Evolutionary conservation across 768 basidiomycete species (phyloP).

Genomic region (Boletus sp.): DNA sequence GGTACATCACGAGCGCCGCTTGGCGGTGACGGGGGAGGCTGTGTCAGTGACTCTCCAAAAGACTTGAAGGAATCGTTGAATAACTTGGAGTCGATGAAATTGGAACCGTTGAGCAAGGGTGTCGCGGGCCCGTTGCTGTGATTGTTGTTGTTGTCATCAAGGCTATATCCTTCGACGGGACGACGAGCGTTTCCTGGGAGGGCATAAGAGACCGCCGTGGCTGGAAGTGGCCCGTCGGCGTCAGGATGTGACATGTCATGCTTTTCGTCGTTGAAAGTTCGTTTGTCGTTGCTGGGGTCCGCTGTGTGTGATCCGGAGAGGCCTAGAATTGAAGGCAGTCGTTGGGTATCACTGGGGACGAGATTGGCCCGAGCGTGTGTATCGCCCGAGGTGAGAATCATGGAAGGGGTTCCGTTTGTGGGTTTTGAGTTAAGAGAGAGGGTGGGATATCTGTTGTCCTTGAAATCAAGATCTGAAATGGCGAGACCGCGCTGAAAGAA

Average conservation of each 20-base stretch:
- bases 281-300: slow-evolving; percentile 22
- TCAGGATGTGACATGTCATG: slow-evolving; percentile 17
- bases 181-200: slow-evolving; percentile 45
- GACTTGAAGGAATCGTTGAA: slow-evolving; percentile 34
- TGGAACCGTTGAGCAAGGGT: slow-evolving; percentile 27
- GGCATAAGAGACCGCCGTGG: slow-evolving; percentile 43
- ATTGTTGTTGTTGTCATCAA: slow-evolving; percentile 40
- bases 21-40: slow-evolving; percentile 25
- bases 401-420: slow-evolving; percentile 26
- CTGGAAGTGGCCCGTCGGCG: slow-evolving; percentile 22
- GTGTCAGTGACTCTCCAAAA: slow-evolving; percentile 27
- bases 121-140: slow-evolving; percentile 17
- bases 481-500: slow-evolving; percentile 53
- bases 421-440: slow-evolving; percentile 27
- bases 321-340: slow-evolving; percentile 12
- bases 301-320: slow-evolving; percentile 13
- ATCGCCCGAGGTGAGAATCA: slow-evolving; percentile 31
- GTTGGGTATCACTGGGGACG: slow-evolving; percentile 13
- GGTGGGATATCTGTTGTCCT: slow-evolving; percentile 59
- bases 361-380: slow-evolving; percentile 23
- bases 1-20: slow-evolving; percentile 26
- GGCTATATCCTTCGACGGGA: slow-evolving; percentile 51
- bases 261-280: slow-evolving; percentile 24
- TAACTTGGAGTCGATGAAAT: slow-evolving; percentile 26
- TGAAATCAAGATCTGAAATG: slow-evolving; percentile 60